Conservation (phyloP, 768 basidiomycete genomes). For the Russula vinacea region DNA sequence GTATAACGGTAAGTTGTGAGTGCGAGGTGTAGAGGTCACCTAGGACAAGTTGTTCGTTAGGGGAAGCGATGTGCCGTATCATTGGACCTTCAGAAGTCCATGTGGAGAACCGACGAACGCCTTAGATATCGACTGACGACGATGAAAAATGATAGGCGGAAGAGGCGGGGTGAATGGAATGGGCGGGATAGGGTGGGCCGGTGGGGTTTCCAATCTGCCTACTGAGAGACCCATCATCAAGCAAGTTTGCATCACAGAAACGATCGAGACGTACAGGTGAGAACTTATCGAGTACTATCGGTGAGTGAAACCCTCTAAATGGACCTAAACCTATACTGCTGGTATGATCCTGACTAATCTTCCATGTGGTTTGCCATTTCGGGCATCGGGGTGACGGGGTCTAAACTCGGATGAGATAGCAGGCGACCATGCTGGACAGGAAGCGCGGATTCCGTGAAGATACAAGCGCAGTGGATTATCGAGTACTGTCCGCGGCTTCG, state of each 20-base stretch:
- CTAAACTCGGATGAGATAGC: too few relatives aligned
- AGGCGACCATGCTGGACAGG: too few relatives aligned
- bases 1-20: not conserved
- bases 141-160: not conserved
- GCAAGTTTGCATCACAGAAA: not conserved
- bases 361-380: too few relatives aligned
- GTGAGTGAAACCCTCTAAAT: too few relatives aligned
- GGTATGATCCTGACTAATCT: too few relatives aligned
- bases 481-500: too few relatives aligned
- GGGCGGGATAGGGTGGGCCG: not conserved
- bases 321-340: not conserved
- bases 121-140: not conserved
- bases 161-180: too few relatives aligned
- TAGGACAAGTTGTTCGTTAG: not conserved
- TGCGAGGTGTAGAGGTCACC: not conserved
- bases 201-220: not conserved
- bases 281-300: too few relatives aligned
- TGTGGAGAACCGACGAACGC: not conserved
- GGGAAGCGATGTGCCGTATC: not conserved
- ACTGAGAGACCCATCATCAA: not conserved
- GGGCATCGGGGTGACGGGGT: too few relatives aligned
- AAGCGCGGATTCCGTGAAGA: too few relatives aligned
- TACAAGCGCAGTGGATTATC: too few relatives aligned
- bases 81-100: not conserved
- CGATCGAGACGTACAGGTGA: not conserved